Evolutionary conservation across 2,329 filamentous ascomycete genomes (phyloP).

Genomic region (Zopfia rhizophila): DNA sequence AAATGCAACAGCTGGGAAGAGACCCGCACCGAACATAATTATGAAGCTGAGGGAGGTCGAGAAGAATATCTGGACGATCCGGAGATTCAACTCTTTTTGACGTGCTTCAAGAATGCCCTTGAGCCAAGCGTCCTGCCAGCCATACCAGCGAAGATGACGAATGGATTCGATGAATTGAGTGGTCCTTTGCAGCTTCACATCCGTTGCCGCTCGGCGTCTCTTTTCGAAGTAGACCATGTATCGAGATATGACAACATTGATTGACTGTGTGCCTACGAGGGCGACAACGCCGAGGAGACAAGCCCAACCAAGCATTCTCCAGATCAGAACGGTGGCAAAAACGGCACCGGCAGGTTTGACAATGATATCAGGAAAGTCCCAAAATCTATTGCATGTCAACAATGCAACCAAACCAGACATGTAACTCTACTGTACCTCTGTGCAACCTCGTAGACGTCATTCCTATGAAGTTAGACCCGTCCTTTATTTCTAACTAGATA

Average conservation of each 20-base stretch:
- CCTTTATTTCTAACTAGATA: not conserved
- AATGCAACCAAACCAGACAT: not conserved
- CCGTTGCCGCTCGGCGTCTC: constrained; percentile 76
- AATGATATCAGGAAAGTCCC: constrained; percentile 83
- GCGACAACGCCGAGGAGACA: constrained; percentile 79
- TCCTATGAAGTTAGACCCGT: constrained; percentile 37
- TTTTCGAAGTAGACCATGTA: constrained; percentile 75
- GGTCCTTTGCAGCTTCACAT: constrained; percentile 80
- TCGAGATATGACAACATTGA: constrained; percentile 76
- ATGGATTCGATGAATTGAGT: constrained; percentile 89
- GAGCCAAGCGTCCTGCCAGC: constrained; percentile 83
- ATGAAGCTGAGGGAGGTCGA: constrained; percentile 71
- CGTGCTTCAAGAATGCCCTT: constrained; percentile 74
- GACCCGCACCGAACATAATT: constrained; percentile 75
- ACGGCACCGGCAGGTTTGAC: constrained; percentile 81
- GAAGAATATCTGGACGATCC: constrained; percentile 72
- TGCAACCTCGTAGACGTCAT: constrained; percentile 82
- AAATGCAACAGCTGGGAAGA: constrained; percentile 84
- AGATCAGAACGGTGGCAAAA: constrained; percentile 77
- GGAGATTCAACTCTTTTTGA: constrained; percentile 72
- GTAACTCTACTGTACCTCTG: constrained; percentile 62
- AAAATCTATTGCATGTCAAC: constrained; percentile 68
- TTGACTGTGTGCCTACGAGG: constrained; percentile 72
- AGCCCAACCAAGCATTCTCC: constrained; percentile 81
- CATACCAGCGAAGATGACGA: constrained; percentile 82